Base-by-base conservation (phyloP, 2,329 filamentous ascomycete species). In the Blastomyces percursus region DNA sequence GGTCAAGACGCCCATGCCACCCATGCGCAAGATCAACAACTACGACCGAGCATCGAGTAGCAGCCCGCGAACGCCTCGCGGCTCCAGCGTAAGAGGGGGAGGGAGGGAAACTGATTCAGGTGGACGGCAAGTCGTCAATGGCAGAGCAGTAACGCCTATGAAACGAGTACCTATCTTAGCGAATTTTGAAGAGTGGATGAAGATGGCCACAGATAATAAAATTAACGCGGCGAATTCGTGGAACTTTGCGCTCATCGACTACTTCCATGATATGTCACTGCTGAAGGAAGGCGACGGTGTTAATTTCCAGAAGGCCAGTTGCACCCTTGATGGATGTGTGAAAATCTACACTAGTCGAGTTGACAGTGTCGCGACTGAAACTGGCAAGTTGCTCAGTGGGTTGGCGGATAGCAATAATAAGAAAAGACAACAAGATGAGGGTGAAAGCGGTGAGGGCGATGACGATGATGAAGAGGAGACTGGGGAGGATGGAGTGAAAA, bases 121-220 rank as follows among this genome's bases (percentile, higher is more conserved):
- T 64, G 79, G 86, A 66, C 82, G 86, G 70, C 59, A 50, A 19
- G 42, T 60, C 19, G 87, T 90, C 55, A 85, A 84, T 63, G 88
- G 89, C 40, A 85, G 81, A 66, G 90, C 88, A 46, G 88, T 96
- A 61, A 96, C 94, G 64, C 94, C 93, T 61, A 93, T 96, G 88
- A 96, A 96, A 82, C 89, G 92, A 65, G 90, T 96, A 35, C 94
- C 94, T 0, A 89, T 99, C 69, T 81, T 99, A 61, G 94, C 94
- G 71, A 99, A 99, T 77, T 99, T 97, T 70, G 94, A 99, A 75
- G 94, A 99, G 74, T 97, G 93, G 94, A 97, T 99, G 91, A 99
- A 97, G 82, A 96, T 99, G 91, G 94, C 94, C 1, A 97, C 94
- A 19, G 94, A 99, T 79, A 99, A 99, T 79, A 94, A 94, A 77